phyloP scores from a whole-genome alignment of 2,329 filamentous ascomycete genomes.

The Mycosphaerella arachidis region DNA sequence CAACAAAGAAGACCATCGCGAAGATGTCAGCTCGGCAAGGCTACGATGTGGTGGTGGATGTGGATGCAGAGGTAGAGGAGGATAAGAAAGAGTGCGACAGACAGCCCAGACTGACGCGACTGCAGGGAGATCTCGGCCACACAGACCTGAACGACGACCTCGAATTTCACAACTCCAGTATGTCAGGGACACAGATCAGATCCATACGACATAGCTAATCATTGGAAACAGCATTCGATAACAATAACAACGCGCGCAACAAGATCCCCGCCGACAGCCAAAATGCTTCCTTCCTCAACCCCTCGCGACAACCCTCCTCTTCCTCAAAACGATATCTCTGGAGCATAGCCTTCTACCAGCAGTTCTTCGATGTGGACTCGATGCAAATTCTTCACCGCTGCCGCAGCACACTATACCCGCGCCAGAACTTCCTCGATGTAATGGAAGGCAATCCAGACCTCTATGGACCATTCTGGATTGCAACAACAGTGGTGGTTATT shows the following conservation, averaged over 20 bases:
- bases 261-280: constrained; percentile 43
- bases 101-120: constrained; percentile 12
- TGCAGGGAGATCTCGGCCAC: constrained; percentile 89
- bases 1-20: neutral
- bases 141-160: constrained; percentile 98
- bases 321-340: constrained; percentile 78
- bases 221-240: constrained; percentile 26
- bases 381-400: constrained; percentile 82
- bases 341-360: constrained; percentile 88
- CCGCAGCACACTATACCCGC: constrained; percentile 81
- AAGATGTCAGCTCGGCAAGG: constrained; percentile 58
- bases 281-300: constrained; percentile 33
- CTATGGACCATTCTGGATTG: constrained; percentile 98
- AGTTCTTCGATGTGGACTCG: constrained; percentile 98
- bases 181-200: constrained; percentile 18
- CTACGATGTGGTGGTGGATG: constrained; percentile 96
- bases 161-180: constrained; percentile 91
- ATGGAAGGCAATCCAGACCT: constrained; percentile 94
- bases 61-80: constrained; percentile 79
- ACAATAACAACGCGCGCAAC: constrained; percentile 42
- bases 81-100: neutral
- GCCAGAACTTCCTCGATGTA: constrained; percentile 92
- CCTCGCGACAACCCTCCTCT: constrained; percentile 21
- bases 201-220: constrained; percentile 4
- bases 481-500: constrained; percentile 93